Evolutionary conservation across 768 basidiomycete genomes (phyloP).

Genomic region (Candolleomyces eurysporus): DNA sequence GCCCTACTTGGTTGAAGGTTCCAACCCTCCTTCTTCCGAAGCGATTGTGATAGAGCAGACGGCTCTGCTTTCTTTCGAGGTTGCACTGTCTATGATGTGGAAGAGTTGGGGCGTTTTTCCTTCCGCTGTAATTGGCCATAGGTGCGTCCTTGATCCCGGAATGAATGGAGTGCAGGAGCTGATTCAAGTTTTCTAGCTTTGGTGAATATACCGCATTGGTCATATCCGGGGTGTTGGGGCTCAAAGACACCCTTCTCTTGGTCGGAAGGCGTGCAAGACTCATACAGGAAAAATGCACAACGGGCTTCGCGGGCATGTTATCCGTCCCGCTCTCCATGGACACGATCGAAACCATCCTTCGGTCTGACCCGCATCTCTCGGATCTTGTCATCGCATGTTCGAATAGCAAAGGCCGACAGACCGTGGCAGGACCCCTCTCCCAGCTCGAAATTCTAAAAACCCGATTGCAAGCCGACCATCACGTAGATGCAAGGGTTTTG

Average conservation of each 20-base stretch:
- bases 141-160: conserved; percentile 35
- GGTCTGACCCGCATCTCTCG: conserved; percentile 28
- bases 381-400: conserved; percentile 55
- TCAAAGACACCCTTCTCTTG: conserved; percentile 56
- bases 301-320: conserved; percentile 56
- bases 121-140: conserved; percentile 66
- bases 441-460: conserved; percentile 41
- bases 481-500: conserved; percentile 30
- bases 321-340: conserved; percentile 43
- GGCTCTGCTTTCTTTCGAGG: conserved; percentile 61
- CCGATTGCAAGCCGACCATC: conserved; percentile 39
- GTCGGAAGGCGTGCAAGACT: conserved; percentile 58
- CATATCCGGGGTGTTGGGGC: conserved; percentile 53
- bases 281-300: conserved; percentile 48
- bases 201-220: conserved; percentile 77
- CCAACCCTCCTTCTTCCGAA: background rate
- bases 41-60: conserved; percentile 42
- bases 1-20: conserved; percentile 32
- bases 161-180: background rate
- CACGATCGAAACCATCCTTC: conserved; percentile 34
- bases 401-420: conserved; percentile 57
- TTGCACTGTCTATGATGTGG: conserved; percentile 63
- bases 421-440: conserved; percentile 54
- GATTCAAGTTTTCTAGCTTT: conserved; percentile 42
- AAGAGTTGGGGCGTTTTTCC: conserved; percentile 66